Base-by-base conservation (phyloP, 306 rosid species). In the Ormosia semicastrata region DNA sequence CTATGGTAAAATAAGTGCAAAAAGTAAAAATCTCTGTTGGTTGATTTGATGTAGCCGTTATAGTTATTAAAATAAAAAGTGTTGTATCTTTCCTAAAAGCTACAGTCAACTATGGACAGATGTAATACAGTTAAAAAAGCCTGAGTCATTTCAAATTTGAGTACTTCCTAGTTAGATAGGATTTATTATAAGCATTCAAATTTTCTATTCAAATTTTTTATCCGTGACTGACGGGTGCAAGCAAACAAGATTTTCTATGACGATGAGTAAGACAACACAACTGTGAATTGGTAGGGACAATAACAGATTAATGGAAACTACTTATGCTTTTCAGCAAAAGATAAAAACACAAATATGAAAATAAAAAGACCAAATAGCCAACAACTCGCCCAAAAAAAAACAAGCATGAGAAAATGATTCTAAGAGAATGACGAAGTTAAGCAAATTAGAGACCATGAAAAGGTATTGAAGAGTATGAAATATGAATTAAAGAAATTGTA, bases 251-350 rank as follows among this genome's bases (percentile, higher is more conserved):
- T 34, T 71, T 76, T 52, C 39, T 12, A 6, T 17, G 36, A 60
- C 52, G 29, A n/a, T 41, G 5, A 12, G 41, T 47, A 66, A 49
- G 40, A 62, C 59, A 53, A 64, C 15, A 77, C 46, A 78, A 60
- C 5, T 24, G 52, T 36, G 37, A 60, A 75, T 53, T 67, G 82
- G 72, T 70, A 79, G 78, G 64, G 50, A 81, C 67, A 47, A 71
- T 13, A 63, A 57, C 75, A 60, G 3, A 75, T 17, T 33, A 62
- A 71, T 17, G 69, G 15, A 34, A 85, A 14, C 37, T 30, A 10
- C 12, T 30, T 40, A 69, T 29, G 11, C 24, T 57, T 65, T 56
- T 15, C 43, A n/a, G 5, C 0, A 8, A 56, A 44, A 40, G 17
- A 43, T 1, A 81, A 17, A 56, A 58, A 33, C 24, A 37, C 0